Base-by-base conservation (phyloP, 2,329 filamentous ascomycete genomes). In the Colletotrichum nymphaeae region DNA sequence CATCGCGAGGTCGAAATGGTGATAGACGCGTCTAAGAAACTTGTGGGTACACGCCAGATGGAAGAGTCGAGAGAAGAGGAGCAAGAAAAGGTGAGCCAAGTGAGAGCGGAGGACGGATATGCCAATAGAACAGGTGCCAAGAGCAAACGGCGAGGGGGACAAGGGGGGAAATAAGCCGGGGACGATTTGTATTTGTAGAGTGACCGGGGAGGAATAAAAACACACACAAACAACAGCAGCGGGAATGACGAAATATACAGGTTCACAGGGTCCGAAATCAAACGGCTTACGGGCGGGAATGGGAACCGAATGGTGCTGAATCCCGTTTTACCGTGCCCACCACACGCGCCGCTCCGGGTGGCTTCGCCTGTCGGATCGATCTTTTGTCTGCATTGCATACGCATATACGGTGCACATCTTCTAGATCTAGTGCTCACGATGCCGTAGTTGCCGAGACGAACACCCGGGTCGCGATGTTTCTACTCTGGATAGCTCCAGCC, bases 231-330 rank as follows among this genome's bases (percentile, higher is more conserved):
- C 37, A 35, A 22, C 59, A 9, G 28, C 9, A 37, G 26, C n/a
- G 19, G 16, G 16, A 46, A 63, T 52, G 42, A 30, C 42, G 42
- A 60, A 37, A 26, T 35, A 32, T 32, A 42, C 12, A 24, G 37
- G 32, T 26, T 60, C 57, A 59, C 57, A 37, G 57, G 57, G 57
- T 22, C 57, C 35, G 26, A 22, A 22, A 11, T 28, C 9, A 19
- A 32, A 30, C 59, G 59, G 59, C 26, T 63, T 52, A 63, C 59
- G 37, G 59, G 26, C 30, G 24, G 59, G 16, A 63, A 52, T 46
- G 19, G 7, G 16, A 11, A 42, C 37, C 37, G 37, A 42, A 42
- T 42, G n/a, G 5, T 22, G 24, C 59, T 52, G 59, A 63, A 63
- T 30, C 26, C 59, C 59, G 42, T 63, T 12, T 30, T 30, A 42